Base-by-base conservation (phyloP, 2,329 filamentous ascomycete genomes). In the Fusarium sp. region DNA sequence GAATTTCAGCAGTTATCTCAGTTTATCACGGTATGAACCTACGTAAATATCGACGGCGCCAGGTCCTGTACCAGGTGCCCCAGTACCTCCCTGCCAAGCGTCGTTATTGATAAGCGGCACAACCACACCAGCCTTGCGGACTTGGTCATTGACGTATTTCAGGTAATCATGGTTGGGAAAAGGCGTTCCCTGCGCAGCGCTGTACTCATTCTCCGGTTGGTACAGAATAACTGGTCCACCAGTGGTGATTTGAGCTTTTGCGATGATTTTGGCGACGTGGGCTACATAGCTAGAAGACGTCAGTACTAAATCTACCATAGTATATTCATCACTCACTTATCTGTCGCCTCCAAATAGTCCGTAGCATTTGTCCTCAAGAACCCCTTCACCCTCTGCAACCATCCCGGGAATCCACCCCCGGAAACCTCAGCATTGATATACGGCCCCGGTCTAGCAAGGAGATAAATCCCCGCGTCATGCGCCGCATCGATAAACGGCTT, bases 201-300 rank as follows among this genome's bases (percentile, higher is more conserved):
- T 90, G 77, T 95, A 95, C 79, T 96, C 94, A 70, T 96, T 97
- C 79, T 97, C 94, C 0, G 92, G 91, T 79, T 97, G 94, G 45
- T 92, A 87, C 3, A 95, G 82, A 66, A 97, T 93, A 12, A 97
- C 86, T 0, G 93, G 93, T 0, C 94, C 94, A 1, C 92, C 93
- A 58, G 95, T 93, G 3, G 93, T 95, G 76, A 97, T 95, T 76
- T 96, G 93, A 1, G 89, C 90, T 60, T 90, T 88, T 8, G 93
- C 92, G 72, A 97, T 91, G 14, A 91, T 89, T 18, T 85, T 85
- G 31, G 87, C 88, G 54, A 95, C 86, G 14, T 89, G 84, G 11
- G 84, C 80, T 71, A 90, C 86, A 72, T 94, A 76, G 7, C 66
- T 74, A 1, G 4, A 10, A 7, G 3, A 4, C 4, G 1, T 75